phyloP scores from a whole-genome alignment of 441 rosid species.

The Hypseocharis bilobata region DNA sequence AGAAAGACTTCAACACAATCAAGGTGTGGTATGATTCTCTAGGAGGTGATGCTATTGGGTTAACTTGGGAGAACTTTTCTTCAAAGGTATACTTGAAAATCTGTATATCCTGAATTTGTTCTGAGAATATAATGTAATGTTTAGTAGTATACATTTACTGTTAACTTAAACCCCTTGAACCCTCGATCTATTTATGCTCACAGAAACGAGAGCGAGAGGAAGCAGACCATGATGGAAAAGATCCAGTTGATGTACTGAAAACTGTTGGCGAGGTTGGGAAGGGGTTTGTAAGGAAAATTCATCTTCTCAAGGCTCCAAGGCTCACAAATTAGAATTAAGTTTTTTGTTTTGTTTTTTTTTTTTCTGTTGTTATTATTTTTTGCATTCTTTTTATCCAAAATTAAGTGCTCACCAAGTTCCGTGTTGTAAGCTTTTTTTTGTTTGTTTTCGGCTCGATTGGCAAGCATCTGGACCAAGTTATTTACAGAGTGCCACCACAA shows the following conservation, averaged over 20 bases:
- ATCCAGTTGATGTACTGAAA: conserved; percentile 44
- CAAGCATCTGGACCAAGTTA: neutral
- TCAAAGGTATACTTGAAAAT: conserved; percentile 45
- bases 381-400: neutral
- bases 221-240: conserved; percentile 25
- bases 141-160: neutral
- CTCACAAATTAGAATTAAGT: conserved; percentile 17
- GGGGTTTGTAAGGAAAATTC: conserved; percentile 65
- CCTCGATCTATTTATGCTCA: neutral
- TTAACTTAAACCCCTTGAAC: neutral
- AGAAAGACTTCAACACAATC: conserved; percentile 50
- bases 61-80: conserved; percentile 53
- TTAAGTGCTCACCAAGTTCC: neutral
- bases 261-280: conserved; percentile 63
- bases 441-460: neutral
- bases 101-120: neutral
- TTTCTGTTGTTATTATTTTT: neutral
- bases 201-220: conserved; percentile 68
- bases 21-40: conserved; percentile 80
- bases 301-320: conserved; percentile 60
- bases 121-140: neutral
- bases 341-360: too few relatives aligned
- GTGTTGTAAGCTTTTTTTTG: neutral
- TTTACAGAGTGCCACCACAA: too few relatives aligned
- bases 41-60: conserved; percentile 78